Evolutionary conservation across 768 basidiomycete genomes (phyloP).

Genomic region (Leccinum arenicola): DNA sequence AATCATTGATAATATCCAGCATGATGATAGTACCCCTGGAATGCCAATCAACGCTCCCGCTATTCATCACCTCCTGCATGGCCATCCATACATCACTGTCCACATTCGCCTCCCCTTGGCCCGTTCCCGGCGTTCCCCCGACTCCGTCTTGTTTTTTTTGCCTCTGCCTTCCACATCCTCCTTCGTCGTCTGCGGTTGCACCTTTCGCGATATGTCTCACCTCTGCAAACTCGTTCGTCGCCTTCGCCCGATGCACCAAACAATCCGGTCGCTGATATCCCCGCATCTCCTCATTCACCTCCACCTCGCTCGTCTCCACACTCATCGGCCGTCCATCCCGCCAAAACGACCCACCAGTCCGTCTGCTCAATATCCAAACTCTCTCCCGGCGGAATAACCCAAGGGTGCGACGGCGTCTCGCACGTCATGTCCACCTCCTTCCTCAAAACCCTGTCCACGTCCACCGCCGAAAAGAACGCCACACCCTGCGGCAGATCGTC

Average conservation of each 20-base stretch:
- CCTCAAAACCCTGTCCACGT: constrained; percentile 86
- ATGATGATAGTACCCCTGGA: too few species aligned
- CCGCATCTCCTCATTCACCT: constrained; percentile 20
- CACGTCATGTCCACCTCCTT: constrained; percentile 98
- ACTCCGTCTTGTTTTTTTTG: too few species aligned
- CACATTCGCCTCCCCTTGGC: too few species aligned
- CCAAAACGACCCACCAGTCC: constrained; percentile 28
- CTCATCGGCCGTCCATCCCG: neutral
- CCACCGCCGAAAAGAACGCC: constrained; percentile 96
- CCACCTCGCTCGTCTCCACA: constrained; percentile 1
- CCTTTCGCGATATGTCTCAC: constrained; percentile 40
- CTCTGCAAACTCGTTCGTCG: constrained; percentile 66
- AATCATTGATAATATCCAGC: too few species aligned
- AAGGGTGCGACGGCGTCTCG: constrained; percentile 88
- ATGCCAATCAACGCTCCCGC: too few species aligned
- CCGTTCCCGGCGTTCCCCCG: too few species aligned
- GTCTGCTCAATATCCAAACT: constrained; percentile 63
- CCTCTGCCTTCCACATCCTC: too few species aligned
- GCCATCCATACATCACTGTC: too few species aligned
- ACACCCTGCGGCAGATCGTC: constrained; percentile 57
- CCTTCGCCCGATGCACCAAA: constrained; percentile 61
- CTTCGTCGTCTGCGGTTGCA: too few species aligned
- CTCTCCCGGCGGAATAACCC: constrained; percentile 81
- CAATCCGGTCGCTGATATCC: constrained; percentile 60
- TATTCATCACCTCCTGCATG: too few species aligned